These are phyloP conservation scores for Leccinum rimulosum DNA, from an alignment of 768 basidiomycete genomes.

Conservation along the genomic window DNA sequence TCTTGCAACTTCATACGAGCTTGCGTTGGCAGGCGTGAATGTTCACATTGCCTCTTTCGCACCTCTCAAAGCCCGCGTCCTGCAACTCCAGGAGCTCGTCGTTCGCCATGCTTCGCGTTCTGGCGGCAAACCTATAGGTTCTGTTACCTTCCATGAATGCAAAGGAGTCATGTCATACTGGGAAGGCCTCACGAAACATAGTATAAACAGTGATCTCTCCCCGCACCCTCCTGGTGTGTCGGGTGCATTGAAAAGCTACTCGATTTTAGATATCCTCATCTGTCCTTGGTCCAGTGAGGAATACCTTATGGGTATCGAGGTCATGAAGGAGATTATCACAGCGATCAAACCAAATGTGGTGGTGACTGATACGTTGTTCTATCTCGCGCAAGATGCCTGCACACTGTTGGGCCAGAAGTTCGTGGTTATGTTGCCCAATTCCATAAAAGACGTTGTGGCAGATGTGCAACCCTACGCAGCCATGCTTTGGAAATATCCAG, in stretches of 20 bases:
- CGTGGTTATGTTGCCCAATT: conserved; percentile 2
- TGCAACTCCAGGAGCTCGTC: conserved; percentile 8
- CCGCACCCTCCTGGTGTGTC: conserved; percentile 1
- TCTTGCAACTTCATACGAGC: not conserved
- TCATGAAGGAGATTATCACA: conserved; percentile 4
- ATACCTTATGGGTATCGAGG: conserved; percentile 2
- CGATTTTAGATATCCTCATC: not conserved
- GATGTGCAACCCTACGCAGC: not conserved
- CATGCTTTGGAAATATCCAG: conserved; percentile 9
- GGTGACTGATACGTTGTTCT: not conserved
- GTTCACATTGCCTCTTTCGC: conserved; percentile 1
- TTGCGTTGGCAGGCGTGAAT: not conserved
- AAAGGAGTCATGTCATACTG: not conserved
- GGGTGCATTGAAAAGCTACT: conserved; percentile 3
- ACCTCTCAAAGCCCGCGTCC: conserved; percentile 8
- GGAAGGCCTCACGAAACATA: not conserved
- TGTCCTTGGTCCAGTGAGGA: conserved; percentile 7
- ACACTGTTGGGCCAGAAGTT: conserved; percentile 2
- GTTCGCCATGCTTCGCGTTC: not conserved
- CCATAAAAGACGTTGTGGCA: not conserved
- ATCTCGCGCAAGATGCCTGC: conserved; percentile 9
- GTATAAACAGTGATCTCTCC: not conserved
- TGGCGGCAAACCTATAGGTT: not conserved
- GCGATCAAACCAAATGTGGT: conserved; percentile 1
- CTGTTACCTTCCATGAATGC: conserved; percentile 7